These are phyloP conservation scores for Leptomonas seymouri DNA, from an alignment of 208 protist species.

Conservation along the genomic window DNA sequence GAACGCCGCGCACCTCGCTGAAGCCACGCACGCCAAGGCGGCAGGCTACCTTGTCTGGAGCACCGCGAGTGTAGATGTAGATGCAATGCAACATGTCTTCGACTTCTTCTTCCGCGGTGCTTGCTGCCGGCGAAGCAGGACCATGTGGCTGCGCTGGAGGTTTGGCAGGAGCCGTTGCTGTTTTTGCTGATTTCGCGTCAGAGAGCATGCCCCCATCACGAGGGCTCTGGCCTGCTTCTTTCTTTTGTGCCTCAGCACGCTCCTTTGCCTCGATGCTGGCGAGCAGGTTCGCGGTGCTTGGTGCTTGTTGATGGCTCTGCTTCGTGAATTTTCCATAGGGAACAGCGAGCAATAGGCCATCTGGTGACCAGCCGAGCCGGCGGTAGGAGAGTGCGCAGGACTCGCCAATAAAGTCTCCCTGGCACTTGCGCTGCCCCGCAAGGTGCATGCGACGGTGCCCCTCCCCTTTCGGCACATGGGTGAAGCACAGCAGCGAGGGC, in stretches of 20 bases:
- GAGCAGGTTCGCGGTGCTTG: constrained; percentile 28
- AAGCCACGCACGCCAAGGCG: constrained; percentile 66
- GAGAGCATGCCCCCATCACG: background rate
- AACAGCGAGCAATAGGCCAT: constrained; percentile 75
- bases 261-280: constrained; percentile 39
- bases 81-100: constrained; percentile 81
- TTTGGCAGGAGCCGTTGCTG: background rate
- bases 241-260: constrained; percentile 20
- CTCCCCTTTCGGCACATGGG: constrained; percentile 41
- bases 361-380: constrained; percentile 80
- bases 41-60: constrained; percentile 58
- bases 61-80: constrained; percentile 73
- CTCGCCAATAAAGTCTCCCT: constrained; percentile 79
- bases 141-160: background rate
- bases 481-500: constrained; percentile 77
- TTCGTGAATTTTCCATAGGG: constrained; percentile 73
- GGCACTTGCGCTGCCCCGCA: constrained; percentile 55
- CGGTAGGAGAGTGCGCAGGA: constrained; percentile 77
- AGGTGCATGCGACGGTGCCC: constrained; percentile 48
- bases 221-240: background rate
- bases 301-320: constrained; percentile 1
- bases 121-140: background rate
- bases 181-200: background rate
- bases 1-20: constrained; percentile 76
- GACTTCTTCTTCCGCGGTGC: constrained; percentile 26